A percentile compares a stretch with the other conserved stretches of the same genome.
Conservation (phyloP, 2,329 filamentous ascomycete genomes). For the Rhexocercosporidium sp. region DNA sequence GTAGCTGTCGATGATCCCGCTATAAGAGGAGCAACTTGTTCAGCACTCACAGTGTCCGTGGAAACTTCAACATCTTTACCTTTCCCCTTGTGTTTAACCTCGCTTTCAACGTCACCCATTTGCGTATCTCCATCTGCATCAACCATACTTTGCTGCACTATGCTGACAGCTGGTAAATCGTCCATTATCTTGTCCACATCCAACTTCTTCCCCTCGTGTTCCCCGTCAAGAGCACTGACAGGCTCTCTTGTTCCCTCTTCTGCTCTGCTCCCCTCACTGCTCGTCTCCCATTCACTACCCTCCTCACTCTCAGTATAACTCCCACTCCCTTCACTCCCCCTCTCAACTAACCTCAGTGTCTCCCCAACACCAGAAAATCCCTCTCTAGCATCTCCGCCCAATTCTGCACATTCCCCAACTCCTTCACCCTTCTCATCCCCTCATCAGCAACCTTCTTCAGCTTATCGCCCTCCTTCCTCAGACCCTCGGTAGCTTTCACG, state of each 20-base stretch:
- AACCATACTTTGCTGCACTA: not conserved
- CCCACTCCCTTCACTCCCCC: constrained; percentile 41
- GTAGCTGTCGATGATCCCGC: constrained; percentile 31
- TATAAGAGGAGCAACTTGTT: not conserved
- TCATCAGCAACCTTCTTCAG: constrained; percentile 67
- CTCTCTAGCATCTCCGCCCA: constrained; percentile 84
- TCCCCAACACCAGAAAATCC: constrained; percentile 69
- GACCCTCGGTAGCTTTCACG: constrained; percentile 59
- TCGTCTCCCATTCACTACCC: constrained; percentile 17
- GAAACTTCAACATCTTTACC: constrained; percentile 22
- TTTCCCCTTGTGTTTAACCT: constrained; percentile 19
- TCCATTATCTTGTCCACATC: not conserved
- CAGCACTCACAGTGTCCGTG: not conserved
- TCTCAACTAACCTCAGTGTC: constrained; percentile 60
- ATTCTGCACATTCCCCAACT: constrained; percentile 82
- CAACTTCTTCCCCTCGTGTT: constrained; percentile 15
- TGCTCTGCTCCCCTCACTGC: constrained; percentile 19
- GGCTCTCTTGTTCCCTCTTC: constrained; percentile 7
- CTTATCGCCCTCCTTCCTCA: constrained; percentile 69
- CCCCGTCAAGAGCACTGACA: not conserved
- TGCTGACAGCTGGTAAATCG: not conserved
- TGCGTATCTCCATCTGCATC: constrained; percentile 27
- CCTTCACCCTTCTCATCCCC: constrained; percentile 71
- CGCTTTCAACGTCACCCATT: constrained; percentile 16
- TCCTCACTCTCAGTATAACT: constrained; percentile 23